Conservation (phyloP, 2,329 filamentous ascomycete genomes). For the Sporothrix protearum region DNA sequence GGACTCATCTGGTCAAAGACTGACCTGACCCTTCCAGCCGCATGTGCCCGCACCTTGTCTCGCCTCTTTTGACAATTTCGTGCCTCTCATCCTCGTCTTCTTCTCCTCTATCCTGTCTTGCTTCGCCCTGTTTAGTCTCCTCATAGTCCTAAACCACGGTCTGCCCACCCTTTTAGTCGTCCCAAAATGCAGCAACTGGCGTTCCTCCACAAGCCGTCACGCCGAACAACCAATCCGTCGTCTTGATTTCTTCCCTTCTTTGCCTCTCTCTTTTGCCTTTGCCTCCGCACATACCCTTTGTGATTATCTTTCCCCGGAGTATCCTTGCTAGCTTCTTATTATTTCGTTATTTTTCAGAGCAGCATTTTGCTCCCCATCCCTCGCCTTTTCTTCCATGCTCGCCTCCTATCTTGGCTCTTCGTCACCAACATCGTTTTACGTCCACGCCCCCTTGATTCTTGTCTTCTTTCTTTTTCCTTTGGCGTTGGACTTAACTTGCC, state of each 20-base stretch:
- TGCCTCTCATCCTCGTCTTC: slow-evolving; percentile 9
- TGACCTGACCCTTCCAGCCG: neutral
- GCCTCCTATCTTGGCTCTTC: slow-evolving; percentile 4
- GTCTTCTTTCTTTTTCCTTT: neutral
- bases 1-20: neutral
- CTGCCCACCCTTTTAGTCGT: neutral
- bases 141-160: neutral
- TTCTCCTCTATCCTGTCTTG: neutral
- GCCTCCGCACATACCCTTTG: slow-evolving; percentile 18
- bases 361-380: neutral
- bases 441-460: neutral
- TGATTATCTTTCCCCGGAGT: neutral
- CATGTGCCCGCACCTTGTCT: slow-evolving; percentile 17
- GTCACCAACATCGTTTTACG: neutral
- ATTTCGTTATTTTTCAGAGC: neutral
- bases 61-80: neutral
- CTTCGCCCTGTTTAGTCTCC: neutral
- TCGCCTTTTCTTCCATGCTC: neutral
- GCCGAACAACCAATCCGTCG: slow-evolving; percentile 21
- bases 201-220: slow-evolving; percentile 12
- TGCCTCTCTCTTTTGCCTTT: slow-evolving; percentile 4
- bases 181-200: slow-evolving; percentile 17
- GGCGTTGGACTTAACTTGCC: neutral
- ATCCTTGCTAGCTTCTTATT: slow-evolving; percentile 22
- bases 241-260: neutral